Conservation (phyloP, 176 grass and related monocot genomes). For the Paspalum notatum region DNA sequence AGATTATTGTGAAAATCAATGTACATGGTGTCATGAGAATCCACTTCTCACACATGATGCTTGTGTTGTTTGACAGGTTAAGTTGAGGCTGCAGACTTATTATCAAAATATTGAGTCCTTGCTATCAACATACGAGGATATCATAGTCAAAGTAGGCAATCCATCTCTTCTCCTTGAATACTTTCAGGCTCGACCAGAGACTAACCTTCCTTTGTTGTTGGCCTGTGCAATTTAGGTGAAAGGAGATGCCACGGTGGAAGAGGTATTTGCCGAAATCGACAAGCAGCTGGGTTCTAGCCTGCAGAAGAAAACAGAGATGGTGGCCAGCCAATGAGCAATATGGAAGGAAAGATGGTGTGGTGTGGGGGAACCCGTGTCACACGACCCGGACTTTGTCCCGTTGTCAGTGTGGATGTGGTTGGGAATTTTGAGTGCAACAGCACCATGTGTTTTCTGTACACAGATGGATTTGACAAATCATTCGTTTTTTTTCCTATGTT, state of each 20-base stretch:
- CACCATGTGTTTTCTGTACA: not conserved
- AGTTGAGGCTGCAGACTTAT: constrained; percentile 84
- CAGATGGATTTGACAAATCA: constrained; percentile 16
- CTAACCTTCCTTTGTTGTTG: not conserved
- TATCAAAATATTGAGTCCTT: constrained; percentile 90
- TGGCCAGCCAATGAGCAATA: constrained; percentile 27
- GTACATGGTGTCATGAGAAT: constrained; percentile 1
- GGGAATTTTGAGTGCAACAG: not conserved
- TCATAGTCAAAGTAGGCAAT: constrained; percentile 62
- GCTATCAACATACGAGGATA: constrained; percentile 68
- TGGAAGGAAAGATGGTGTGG: not conserved
- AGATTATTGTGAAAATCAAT: constrained; percentile 7
- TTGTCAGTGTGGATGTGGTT: not conserved
- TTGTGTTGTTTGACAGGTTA: constrained; percentile 60
- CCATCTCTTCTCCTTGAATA: constrained; percentile 16
- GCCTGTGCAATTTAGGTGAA: constrained; percentile 51
- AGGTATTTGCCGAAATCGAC: constrained; percentile 77
- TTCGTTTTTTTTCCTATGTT: too few relatives aligned
- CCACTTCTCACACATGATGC: constrained; percentile 9
- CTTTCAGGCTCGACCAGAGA: not conserved
- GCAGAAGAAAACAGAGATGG: constrained; percentile 54
- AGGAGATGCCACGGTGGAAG: constrained; percentile 56
- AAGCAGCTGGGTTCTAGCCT: constrained; percentile 58
- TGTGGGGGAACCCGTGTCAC: not conserved
- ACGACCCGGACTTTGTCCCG: not conserved